Evolutionary conservation across 106 monocot genomes (phyloP).

Genomic region (Hemerocallis citrina): DNA sequence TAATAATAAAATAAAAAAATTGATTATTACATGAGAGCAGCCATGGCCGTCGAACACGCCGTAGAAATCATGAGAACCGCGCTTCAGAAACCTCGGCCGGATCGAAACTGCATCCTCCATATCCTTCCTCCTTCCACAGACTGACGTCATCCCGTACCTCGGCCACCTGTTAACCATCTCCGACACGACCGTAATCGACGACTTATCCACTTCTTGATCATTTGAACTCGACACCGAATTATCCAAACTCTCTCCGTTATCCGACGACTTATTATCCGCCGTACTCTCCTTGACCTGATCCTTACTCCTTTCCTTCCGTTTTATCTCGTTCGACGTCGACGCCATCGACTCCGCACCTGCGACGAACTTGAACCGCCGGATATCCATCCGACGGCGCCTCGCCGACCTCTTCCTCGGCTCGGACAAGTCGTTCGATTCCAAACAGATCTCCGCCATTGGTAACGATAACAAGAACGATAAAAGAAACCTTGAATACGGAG

Average conservation of each 20-base stretch:
- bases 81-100: slow-evolving; percentile 22
- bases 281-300: not conserved
- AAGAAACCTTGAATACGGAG: not conserved
- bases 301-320: slow-evolving; percentile 20
- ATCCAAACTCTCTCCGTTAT: not conserved
- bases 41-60: slow-evolving; percentile 93
- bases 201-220: not conserved
- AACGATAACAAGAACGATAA: too few relatives aligned
- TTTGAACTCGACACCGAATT: not conserved
- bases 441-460: slow-evolving; percentile 67
- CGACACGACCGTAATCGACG: not conserved
- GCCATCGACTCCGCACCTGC: slow-evolving; percentile 7
- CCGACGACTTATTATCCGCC: not conserved
- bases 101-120: slow-evolving; percentile 74
- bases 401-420: slow-evolving; percentile 26
- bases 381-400: slow-evolving; percentile 43
- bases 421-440: not conserved
- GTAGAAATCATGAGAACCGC: slow-evolving; percentile 42
- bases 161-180: slow-evolving; percentile 6
- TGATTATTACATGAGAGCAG: slow-evolving; percentile 61
- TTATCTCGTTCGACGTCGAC: not conserved
- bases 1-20: not conserved
- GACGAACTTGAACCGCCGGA: slow-evolving; percentile 33
- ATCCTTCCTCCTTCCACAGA: slow-evolving; percentile 74
- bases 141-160: slow-evolving; percentile 52